Base-by-base conservation (phyloP, 345 rosid species). In the Gynandropsis gynandra region DNA sequence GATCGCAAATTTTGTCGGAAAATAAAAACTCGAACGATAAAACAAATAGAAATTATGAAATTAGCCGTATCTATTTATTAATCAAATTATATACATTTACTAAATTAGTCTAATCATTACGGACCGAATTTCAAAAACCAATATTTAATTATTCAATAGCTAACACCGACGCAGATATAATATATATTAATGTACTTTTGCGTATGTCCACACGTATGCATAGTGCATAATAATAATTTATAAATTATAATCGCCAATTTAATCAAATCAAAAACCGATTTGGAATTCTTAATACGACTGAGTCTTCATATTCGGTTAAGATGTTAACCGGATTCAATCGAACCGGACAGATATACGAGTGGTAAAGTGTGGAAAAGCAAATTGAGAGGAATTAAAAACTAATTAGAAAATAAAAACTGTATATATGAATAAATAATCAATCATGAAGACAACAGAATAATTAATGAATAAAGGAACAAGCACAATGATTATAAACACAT, bases 391-490 rank as follows among this genome's bases (percentile, higher is more conserved):
- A 11, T 12, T n/a, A n/a, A 6, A 12, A 52, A 51, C 18, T 42
- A 53, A 41, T 11, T 50, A 39, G 70, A 53, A 59, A 48, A 56
- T 47, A 66, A 31, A 52, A 66, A 47, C 57, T 54, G 46, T 52
- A 16, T 59, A 31, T 33, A 42, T 21, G 16, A 66, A 66, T 54
- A 52, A 59, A 59, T 66, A 47, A 47, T 11, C 71, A 66, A 66
- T 66, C 52, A 66, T 66, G 65, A 59, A 59, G 42, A 61, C 59
- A 59, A 66, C 65, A 66, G 54, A 35, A 66, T 66, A 47, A 66
- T 59, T 66, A 47, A 36, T 66, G 16, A 53, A 42, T 65, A 66
- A 66, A 55, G 65, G 71, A 59, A 47, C 71, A 59, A 60, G 53
- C 65, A 66, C 48, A 54, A 66, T 66, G 56, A 66, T 66, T 53